Evolutionary conservation across 73 alveolate species (phyloP).

Genomic region (Symbiodinium natans): DNA sequence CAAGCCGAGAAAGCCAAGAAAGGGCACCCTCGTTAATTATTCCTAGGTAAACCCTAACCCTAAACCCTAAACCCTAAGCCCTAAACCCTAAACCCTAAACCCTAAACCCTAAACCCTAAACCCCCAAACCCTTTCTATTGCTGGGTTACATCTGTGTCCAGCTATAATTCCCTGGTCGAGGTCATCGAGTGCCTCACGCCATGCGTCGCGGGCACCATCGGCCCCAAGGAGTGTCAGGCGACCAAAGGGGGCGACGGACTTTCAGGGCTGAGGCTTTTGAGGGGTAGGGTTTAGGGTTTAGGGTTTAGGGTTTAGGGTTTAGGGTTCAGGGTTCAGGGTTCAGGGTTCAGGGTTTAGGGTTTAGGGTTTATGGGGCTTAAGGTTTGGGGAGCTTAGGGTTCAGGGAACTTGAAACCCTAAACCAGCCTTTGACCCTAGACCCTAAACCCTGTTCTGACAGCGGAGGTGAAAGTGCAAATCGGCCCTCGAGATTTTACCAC

Average conservation of each 20-base stretch:
- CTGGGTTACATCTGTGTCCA: no score
- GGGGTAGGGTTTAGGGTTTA: not conserved
- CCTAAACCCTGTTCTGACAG: no score
- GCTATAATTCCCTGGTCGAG: not conserved
- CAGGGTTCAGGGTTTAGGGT: no score
- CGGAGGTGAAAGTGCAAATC: constrained; percentile 97
- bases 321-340: no score
- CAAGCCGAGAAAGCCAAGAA: no score
- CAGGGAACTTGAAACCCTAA: no score
- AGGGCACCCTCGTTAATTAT: no score
- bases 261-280: not conserved
- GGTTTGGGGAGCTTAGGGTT: no score
- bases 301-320: no score
- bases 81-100: not conserved
- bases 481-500: constrained; percentile 98
- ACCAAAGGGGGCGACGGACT: not conserved
- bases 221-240: constrained; percentile 97
- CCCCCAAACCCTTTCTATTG: not conserved
- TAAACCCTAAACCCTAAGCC: not conserved
- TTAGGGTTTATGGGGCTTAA: no score
- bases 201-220: constrained; percentile 97
- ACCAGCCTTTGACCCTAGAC: no score
- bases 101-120: not conserved
- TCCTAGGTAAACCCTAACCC: not conserved
- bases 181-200: constrained; percentile 98